A percentile compares a stretch with the other conserved stretches of the same genome.
These are phyloP conservation scores for Pichia manshurica DNA, from an alignment of 805 yeast genomes.

Conservation along the genomic window DNA sequence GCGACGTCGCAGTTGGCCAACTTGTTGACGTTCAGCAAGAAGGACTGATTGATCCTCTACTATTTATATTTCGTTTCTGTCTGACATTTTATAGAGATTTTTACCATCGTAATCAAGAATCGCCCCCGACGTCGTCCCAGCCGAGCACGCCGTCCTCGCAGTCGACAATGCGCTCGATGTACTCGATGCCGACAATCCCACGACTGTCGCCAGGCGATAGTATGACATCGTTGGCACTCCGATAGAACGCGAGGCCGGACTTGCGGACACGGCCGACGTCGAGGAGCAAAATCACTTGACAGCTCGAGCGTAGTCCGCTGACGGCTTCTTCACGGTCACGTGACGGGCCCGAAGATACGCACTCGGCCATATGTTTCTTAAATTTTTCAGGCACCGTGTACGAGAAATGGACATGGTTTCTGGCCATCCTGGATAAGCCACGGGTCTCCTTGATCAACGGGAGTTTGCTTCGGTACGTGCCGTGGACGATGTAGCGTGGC, in stretches of 20 bases:
- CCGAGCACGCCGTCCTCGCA: constrained; percentile 7
- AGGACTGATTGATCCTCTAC: neutral
- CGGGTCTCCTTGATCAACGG: constrained; percentile 42
- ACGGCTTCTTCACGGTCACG: too few relatives aligned
- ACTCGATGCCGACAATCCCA: constrained; percentile 45
- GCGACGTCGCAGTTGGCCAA: constrained; percentile 52
- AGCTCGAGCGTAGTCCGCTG: constrained; percentile 66
- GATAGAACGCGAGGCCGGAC: constrained; percentile 46
- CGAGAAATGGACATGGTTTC: constrained; percentile 88
- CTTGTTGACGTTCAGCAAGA: constrained; percentile 37
- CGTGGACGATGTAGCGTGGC: constrained; percentile 66
- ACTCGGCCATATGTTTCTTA: too few relatives aligned
- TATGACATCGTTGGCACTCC: constrained; percentile 70
- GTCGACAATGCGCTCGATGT: constrained; percentile 33
- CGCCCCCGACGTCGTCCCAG: constrained; percentile 1
- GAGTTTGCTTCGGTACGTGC: constrained; percentile 55
- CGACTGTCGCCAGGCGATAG: constrained; percentile 54
- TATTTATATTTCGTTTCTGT: neutral
- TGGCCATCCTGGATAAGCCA: constrained; percentile 60
- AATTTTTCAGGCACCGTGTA: constrained; percentile 40
- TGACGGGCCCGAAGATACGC: too few relatives aligned
- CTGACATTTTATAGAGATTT: neutral
- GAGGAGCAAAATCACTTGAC: constrained; percentile 57
- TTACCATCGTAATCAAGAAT: too few relatives aligned
- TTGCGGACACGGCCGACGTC: constrained; percentile 45